Evolutionary conservation across 2,329 filamentous ascomycete genomes (phyloP).

Genomic region (Pseudogymnoascus sp.): DNA sequence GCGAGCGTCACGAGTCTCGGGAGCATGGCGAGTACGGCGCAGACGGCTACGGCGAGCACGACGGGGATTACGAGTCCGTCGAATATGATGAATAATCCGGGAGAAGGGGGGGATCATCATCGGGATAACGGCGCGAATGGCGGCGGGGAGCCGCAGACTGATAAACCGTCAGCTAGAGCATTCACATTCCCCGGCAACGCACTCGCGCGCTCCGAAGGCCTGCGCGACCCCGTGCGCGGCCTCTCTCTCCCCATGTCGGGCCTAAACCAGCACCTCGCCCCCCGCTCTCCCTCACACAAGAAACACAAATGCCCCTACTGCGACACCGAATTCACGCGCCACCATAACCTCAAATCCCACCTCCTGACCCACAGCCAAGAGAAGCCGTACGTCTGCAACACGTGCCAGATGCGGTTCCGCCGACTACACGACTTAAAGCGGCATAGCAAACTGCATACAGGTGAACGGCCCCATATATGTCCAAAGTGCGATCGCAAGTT

Average conservation of each 20-base stretch:
- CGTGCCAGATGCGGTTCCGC: slow-evolving; percentile 88
- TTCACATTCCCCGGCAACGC: slow-evolving; percentile 23
- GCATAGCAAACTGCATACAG: slow-evolving; percentile 92
- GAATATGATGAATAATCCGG: slow-evolving; percentile 19
- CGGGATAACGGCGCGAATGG: slow-evolving; percentile 17
- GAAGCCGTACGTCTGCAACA: slow-evolving; percentile 89
- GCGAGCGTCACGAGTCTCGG: slow-evolving; percentile 27
- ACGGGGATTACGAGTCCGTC: slow-evolving; percentile 26
- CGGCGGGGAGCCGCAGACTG: slow-evolving; percentile 10
- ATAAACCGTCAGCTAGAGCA: not conserved
- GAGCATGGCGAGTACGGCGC: slow-evolving; percentile 26
- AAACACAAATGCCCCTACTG: slow-evolving; percentile 97
- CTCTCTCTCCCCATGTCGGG: slow-evolving; percentile 51
- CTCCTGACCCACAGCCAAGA: slow-evolving; percentile 96
- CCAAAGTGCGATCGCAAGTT: slow-evolving; percentile 92
- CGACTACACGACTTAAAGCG: slow-evolving; percentile 91
- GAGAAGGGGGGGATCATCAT: slow-evolving; percentile 19
- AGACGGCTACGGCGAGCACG: slow-evolving; percentile 27
- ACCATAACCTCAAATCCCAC: slow-evolving; percentile 97
- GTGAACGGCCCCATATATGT: slow-evolving; percentile 90
- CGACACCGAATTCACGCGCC: slow-evolving; percentile 90
- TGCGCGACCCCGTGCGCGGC: slow-evolving; percentile 34
- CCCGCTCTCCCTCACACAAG: slow-evolving; percentile 68
- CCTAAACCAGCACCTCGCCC: slow-evolving; percentile 38
- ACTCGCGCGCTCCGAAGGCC: slow-evolving; percentile 20